phyloP scores from a whole-genome alignment of 164 flowering plant species.

The Vitis labrusca region DNA sequence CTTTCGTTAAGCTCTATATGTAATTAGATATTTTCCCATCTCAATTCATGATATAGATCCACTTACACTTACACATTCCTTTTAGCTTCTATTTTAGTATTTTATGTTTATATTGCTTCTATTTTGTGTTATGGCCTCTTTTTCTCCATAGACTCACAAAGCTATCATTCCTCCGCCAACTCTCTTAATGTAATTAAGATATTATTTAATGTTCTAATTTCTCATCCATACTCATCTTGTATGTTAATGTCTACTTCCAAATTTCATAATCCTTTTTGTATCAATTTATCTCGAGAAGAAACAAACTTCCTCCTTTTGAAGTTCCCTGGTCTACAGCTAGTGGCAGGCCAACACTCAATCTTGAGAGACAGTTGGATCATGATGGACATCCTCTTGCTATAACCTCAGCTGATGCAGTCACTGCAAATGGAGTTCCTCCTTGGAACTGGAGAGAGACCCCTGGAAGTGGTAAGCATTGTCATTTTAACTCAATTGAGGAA shows the following conservation, averaged over 20 bases:
- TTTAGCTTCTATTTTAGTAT: no score
- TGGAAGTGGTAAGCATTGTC: slow-evolving; percentile 30
- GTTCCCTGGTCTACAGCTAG: slow-evolving; percentile 26
- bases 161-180: no score
- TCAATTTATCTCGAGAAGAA: not conserved
- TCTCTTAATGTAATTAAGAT: no score
- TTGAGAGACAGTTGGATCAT: slow-evolving; percentile 46
- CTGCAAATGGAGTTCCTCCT: slow-evolving; percentile 46
- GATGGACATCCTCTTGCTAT: slow-evolving; percentile 51
- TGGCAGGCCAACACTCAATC: slow-evolving; percentile 41
- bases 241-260: not conserved
- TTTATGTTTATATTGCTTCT: not conserved
- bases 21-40: no score
- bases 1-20: no score
- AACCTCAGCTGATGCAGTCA: slow-evolving; percentile 40
- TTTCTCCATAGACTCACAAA: not conserved
- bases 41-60: no score
- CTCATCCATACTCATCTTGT: not conserved
- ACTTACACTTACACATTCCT: no score
- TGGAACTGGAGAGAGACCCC: slow-evolving; percentile 55
- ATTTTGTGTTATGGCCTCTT: not conserved
- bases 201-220: no score
- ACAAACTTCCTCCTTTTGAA: not conserved
- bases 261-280: not conserved
- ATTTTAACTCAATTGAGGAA: no score